phyloP scores from a whole-genome alignment of 192 early-diverging fungal genomes.

The Bifiguratus adelaidae region DNA sequence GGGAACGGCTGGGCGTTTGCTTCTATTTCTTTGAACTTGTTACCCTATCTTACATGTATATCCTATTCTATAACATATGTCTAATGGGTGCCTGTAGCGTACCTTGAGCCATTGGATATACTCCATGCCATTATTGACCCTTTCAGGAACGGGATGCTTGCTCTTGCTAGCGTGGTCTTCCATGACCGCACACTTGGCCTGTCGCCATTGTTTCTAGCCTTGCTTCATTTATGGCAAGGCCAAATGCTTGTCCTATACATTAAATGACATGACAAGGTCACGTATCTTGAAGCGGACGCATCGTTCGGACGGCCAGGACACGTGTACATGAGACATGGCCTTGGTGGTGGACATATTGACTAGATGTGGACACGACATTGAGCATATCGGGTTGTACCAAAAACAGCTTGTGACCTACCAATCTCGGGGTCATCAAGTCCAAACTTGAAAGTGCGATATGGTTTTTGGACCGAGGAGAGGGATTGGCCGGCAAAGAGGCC shows the following conservation, averaged over 20 bases:
- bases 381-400: neutral
- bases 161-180: no score
- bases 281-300: slow-evolving; percentile 33
- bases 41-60: no score
- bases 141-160: no score
- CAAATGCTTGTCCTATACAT: slow-evolving; percentile 18
- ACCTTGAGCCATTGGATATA: no score
- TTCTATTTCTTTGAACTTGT: no score
- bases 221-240: neutral
- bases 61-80: no score
- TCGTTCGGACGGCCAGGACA: slow-evolving; percentile 37
- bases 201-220: no score
- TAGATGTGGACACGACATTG: neutral
- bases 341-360: slow-evolving; percentile 14
- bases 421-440: slow-evolving; percentile 15
- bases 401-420: slow-evolving; percentile 8
- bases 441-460: slow-evolving; percentile 27
- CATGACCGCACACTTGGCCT: no score
- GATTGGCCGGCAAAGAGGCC: slow-evolving; percentile 41
- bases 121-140: no score
- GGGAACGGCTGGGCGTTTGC: no score
- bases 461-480: slow-evolving; percentile 27
- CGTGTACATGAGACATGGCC: slow-evolving; percentile 19
- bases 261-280: slow-evolving; percentile 49
- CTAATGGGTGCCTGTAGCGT: no score